Base-by-base conservation (phyloP, 768 basidiomycete genomes). In the Mycena floridula region DNA sequence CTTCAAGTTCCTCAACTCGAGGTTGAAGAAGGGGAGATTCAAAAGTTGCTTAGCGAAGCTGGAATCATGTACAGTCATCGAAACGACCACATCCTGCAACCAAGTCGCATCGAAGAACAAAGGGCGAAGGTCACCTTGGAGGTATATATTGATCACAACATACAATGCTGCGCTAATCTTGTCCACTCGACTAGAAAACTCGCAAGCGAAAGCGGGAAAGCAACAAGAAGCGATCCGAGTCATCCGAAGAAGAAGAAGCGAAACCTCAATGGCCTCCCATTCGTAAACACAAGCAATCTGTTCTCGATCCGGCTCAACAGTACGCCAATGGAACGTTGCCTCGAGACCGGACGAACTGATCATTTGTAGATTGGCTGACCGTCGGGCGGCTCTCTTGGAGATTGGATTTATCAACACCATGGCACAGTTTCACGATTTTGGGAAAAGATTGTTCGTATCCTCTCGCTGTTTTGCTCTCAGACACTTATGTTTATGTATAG, bases 21-120 rank as follows among this genome's bases (percentile, higher is more conserved):
- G 76, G 57, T 55, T 15, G 68, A 74, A 43, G 66, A 77, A 45
- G 68, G 77, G 39, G 68, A 64, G 18, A 75, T 69, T 18, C 69
- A 79, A 47, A 74, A 68, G 51, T 75, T 77, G 0, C 66, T 89
- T 15, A 73, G 68, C 45, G 68, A 70, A 7, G 70, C 79, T 22
- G 85, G 85, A 2, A 77, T 87, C 4, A 72, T 69, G 41, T 91
- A 90, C 50, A 84, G 76, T 25, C 89, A 90, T 54, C 71, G 74
- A 20, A 90, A 91, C 49, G 82, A 86, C 43, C 75, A 82, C 16
- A 67, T 90, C 12, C 66, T 91, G 12, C 67, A 70, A 7, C 76
- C 82, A 3, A 90, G 79, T 55, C 71, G 70, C 7, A 79, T 89
- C 22, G 85, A 87, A 54, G 78, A 79, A 42, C 75, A 80, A 52